phyloP scores from a whole-genome alignment of 306 rosid genomes.

The Lithocarpus polystachyus region DNA sequence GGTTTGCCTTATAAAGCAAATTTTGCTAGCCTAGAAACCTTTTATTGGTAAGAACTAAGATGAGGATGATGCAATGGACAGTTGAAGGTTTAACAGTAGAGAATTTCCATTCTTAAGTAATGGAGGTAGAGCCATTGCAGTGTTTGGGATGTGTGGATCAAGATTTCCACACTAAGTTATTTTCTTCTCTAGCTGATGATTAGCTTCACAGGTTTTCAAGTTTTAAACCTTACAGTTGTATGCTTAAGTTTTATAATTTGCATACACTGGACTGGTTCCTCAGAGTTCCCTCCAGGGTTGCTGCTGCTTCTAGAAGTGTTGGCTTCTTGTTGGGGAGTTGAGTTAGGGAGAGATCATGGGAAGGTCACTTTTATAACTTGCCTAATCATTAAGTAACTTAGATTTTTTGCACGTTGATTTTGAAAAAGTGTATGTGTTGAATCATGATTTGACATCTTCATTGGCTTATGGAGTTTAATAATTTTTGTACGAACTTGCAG shows the following conservation, averaged over 20 bases:
- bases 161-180: background rate
- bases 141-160: no score
- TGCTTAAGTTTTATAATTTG: background rate
- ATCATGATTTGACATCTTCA: background rate
- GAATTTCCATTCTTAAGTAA: no score
- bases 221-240: background rate
- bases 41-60: no score
- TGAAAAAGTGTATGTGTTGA: background rate
- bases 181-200: background rate
- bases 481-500: constrained; percentile 29
- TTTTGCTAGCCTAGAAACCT: no score
- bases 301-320: background rate
- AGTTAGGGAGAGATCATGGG: background rate
- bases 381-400: background rate
- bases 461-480: constrained; percentile 12
- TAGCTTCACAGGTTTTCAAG: background rate
- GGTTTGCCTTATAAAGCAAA: no score
- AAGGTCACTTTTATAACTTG: background rate
- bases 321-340: constrained; percentile 10
- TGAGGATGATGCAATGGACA: no score
- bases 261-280: constrained; percentile 9
- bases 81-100: no score
- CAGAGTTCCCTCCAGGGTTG: background rate
- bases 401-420: background rate
- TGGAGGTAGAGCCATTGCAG: no score